Percentiles rank a stretch among this genome's conserved stretches.
Conservation (phyloP, 176 grass and related monocot species). For the Stipa capillata region DNA sequence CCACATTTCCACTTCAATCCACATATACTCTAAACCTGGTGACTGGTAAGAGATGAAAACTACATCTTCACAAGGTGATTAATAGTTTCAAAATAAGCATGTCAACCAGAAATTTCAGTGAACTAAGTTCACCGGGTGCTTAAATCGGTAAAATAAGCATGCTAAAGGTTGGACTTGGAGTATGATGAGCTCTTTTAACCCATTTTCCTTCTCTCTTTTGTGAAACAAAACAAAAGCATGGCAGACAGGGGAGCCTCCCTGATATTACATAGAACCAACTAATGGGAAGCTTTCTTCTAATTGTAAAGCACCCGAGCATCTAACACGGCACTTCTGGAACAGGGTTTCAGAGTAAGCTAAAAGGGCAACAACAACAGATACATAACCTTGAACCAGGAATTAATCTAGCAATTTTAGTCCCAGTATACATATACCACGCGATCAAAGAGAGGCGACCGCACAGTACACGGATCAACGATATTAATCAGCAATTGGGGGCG, state of each 20-base stretch:
- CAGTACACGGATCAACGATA: neutral
- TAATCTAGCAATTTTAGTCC: neutral
- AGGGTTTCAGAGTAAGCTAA: neutral
- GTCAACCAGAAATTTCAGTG: slow-evolving; percentile 1
- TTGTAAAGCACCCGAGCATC: neutral
- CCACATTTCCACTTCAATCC: neutral
- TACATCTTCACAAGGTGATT: neutral
- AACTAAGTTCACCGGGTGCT: neutral
- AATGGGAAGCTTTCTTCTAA: neutral
- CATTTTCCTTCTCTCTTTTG: neutral
- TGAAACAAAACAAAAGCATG: neutral
- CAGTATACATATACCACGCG: neutral
- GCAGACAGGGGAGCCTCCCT: neutral
- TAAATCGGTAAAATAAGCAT: neutral
- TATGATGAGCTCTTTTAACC: neutral
- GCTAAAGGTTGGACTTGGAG: neutral
- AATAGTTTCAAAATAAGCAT: neutral
- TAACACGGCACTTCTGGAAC: neutral
- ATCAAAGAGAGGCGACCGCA: neutral
- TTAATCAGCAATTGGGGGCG: neutral
- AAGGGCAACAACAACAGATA: neutral
- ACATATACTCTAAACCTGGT: neutral
- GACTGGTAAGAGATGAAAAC: neutral
- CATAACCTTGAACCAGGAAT: neutral
- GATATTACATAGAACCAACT: neutral